These are phyloP conservation scores for Trametes villosa DNA, from an alignment of 768 basidiomycete species.

Conservation along the genomic window DNA sequence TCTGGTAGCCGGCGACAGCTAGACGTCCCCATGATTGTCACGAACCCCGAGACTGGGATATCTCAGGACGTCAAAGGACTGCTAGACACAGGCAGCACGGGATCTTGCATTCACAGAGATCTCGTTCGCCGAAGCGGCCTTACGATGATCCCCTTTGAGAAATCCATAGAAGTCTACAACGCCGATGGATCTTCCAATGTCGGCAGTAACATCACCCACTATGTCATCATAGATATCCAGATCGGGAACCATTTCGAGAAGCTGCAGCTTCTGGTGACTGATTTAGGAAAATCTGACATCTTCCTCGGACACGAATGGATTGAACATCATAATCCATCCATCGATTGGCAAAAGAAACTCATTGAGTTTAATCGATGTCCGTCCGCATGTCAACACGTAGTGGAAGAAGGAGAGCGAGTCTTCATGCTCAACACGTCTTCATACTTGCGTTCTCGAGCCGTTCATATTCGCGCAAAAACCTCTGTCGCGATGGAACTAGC, in stretches of 20 bases:
- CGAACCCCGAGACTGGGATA: background rate
- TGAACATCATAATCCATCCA: conserved; percentile 3
- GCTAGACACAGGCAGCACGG: conserved; percentile 5
- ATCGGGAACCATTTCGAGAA: conserved; percentile 1
- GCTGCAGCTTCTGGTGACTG: background rate
- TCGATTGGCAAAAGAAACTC: background rate
- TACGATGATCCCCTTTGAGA: conserved; percentile 3
- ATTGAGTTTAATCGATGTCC: conserved; percentile 3
- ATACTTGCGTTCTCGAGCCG: conserved; percentile 4
- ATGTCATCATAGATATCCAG: background rate
- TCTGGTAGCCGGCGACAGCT: background rate
- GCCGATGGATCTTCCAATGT: conserved; percentile 23
- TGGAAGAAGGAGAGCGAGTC: background rate
- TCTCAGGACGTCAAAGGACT: background rate
- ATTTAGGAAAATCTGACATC: conserved; percentile 1
- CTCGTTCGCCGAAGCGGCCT: conserved; percentile 17
- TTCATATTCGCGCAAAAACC: background rate
- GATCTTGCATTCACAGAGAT: background rate
- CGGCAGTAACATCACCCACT: conserved; percentile 19
- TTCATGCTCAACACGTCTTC: background rate
- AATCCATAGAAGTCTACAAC: conserved; percentile 27
- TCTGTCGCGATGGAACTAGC: background rate
- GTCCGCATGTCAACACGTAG: background rate
- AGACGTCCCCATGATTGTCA: background rate
- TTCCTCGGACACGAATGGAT: conserved; percentile 10